Evolutionary conservation across 768 basidiomycete genomes (phyloP).

Genomic region (Naematelia encephala): DNA sequence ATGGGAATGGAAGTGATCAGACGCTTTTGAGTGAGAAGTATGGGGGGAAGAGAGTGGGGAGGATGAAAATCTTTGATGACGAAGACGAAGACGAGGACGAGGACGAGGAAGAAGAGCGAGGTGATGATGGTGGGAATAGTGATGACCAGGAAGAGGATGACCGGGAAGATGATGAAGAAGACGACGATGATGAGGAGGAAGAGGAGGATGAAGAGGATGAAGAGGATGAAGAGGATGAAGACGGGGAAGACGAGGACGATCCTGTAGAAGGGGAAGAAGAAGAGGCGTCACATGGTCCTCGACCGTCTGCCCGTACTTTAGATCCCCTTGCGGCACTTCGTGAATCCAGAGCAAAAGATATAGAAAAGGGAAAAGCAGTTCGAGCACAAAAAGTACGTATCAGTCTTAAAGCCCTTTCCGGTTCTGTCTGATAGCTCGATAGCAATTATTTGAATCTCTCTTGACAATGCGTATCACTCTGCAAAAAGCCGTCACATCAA

Average conservation of each 20-base stretch:
- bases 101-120: conserved; percentile 52
- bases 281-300: conserved; percentile 9
- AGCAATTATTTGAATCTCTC: conserved; percentile 82
- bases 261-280: conserved; percentile 40
- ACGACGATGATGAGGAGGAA: conserved; percentile 30
- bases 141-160: conserved; percentile 34
- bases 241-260: conserved; percentile 40
- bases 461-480: conserved; percentile 87
- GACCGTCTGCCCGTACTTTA: conserved; percentile 12
- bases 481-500: conserved; percentile 70
- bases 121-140: conserved; percentile 50
- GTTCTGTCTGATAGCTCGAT: not conserved
- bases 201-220: conserved; percentile 37
- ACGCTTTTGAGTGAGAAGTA: conserved; percentile 71
- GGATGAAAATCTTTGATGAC: conserved; percentile 55
- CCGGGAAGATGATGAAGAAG: conserved; percentile 34
- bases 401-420: not conserved
- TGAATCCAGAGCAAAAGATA: conserved; percentile 43
- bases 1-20: conserved; percentile 17
- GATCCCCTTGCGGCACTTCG: conserved; percentile 45
- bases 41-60: conserved; percentile 63
- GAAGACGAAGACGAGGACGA: conserved; percentile 39
- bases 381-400: conserved; percentile 72
- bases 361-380: conserved; percentile 75
- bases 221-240: conserved; percentile 33